phyloP scores from a whole-genome alignment of 371 early-diverging fungal species.

The Apophysomyces elegans region DNA sequence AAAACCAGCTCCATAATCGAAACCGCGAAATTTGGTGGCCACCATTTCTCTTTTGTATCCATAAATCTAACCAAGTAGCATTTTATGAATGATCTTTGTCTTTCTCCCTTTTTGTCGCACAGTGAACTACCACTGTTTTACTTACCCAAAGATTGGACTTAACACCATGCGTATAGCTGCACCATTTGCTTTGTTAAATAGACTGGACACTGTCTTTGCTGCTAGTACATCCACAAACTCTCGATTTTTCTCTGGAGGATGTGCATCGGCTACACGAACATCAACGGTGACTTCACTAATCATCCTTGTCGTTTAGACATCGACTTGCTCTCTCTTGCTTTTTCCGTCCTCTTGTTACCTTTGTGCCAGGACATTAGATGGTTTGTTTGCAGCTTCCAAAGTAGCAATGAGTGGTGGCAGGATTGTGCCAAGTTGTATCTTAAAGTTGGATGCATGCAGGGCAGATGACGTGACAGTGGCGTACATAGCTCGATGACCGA shows the following conservation, averaged over 20 bases:
- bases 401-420: slow-evolving; percentile 60
- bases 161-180: slow-evolving; percentile 52
- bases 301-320: neutral
- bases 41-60: slow-evolving; percentile 58
- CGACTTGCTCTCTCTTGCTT: neutral
- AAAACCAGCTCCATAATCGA: slow-evolving; percentile 39
- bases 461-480: slow-evolving; percentile 59
- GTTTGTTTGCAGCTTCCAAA: slow-evolving; percentile 30
- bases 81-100: neutral
- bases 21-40: slow-evolving; percentile 48
- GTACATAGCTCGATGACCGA: slow-evolving; percentile 61
- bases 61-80: slow-evolving; percentile 32
- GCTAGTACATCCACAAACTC: slow-evolving; percentile 34
- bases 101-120: no score
- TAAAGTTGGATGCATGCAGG: slow-evolving; percentile 56
- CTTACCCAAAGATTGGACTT: slow-evolving; percentile 46
- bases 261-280: slow-evolving; percentile 27
- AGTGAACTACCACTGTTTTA: no score
- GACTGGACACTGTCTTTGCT: slow-evolving; percentile 29
- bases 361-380: slow-evolving; percentile 37
- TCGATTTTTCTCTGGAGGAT: slow-evolving; percentile 16
- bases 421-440: slow-evolving; percentile 58
- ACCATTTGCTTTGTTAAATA: slow-evolving; percentile 42
- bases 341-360: slow-evolving; percentile 4
- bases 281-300: slow-evolving; percentile 25